phyloP scores from a whole-genome alignment of 306 rosid genomes.

The Castanea sativa region DNA sequence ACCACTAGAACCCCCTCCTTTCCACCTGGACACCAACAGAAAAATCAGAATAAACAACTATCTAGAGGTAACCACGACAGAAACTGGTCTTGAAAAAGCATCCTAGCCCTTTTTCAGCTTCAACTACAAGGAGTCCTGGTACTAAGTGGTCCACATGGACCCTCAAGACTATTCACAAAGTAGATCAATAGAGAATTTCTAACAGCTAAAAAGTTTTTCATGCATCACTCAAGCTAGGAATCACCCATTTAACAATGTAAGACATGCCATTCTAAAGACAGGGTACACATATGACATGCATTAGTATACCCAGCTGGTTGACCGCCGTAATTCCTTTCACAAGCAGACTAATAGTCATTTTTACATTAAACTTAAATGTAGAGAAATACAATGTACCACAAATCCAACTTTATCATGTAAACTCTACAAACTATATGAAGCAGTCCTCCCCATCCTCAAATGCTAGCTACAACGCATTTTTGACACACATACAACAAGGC shows the following conservation, averaged over 20 bases:
- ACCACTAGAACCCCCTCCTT: conserved; percentile 92
- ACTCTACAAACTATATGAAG: background rate
- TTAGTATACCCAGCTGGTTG: background rate
- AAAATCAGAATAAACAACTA: conserved; percentile 16
- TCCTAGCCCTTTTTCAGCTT: conserved; percentile 11
- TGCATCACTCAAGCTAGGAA: background rate
- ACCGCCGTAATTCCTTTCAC: background rate
- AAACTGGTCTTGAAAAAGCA: background rate
- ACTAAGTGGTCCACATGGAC: conserved; percentile 1
- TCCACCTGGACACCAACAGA: conserved; percentile 59
- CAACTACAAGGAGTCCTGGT: background rate
- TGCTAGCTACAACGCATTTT: background rate
- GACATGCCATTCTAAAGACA: background rate
- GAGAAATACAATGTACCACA: background rate
- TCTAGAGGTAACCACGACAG: background rate
- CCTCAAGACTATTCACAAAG: background rate
- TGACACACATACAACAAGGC: background rate
- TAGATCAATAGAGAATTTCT: conserved; percentile 1
- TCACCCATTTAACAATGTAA: background rate
- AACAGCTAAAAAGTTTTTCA: background rate
- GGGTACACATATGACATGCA: background rate
- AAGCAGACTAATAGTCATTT: background rate
- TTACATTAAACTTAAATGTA: background rate
- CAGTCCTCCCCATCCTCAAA: background rate
- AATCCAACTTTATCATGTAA: background rate